Base-by-base conservation (phyloP, 2,329 filamentous ascomycete species). In the Endoconidiophora polonica region DNA sequence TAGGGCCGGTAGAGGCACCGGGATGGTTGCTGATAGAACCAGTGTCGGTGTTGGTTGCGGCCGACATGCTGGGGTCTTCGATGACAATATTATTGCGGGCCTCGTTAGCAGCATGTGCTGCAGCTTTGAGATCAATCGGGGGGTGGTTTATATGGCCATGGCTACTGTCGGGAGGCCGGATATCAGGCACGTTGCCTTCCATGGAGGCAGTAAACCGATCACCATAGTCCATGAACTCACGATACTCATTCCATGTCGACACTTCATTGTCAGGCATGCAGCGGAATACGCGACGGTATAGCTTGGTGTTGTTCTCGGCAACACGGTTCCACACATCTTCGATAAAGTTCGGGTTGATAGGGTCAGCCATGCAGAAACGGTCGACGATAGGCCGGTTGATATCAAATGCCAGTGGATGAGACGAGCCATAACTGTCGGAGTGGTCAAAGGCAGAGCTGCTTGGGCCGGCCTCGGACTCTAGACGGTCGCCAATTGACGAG, bases 221-320 rank as follows among this genome's bases (percentile, higher is more conserved):
- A 16, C 74, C 73, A 61, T 95, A 96, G 3, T 79, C 73, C 49
- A 76, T 72, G 60, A 83, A 94, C 56, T 93, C 83, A 55, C 85
- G 82, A 65, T 98, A 98, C 55, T 94, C 84, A 56, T 83, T 80
- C 91, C 91, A 98, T 41, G 83, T 90, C 55, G 79, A 81, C 23
- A 94, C 91, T 60, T 95, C 86, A 47, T 81, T 95, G 62, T 98
- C 91, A 1, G 91, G 91, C 84, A 94, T 93, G 64, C 88, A 95
- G 44, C 88, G 80, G 69, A 98, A 98, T 6, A 98, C 90, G 54
- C 83, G 79, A 29, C 91, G 83, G 67, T 85, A 98, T 44, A 98
- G 75, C 61, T 87, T 90, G 2, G 91, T 98, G 62, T 98, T 98
- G 68, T 96, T 96, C 55, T 83, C 79, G 1, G 91, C 91, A 48